Percentiles rank a stretch among this genome's conserved stretches.
Conservation (phyloP, 805 yeast species). For the Lachancea cidri region DNA sequence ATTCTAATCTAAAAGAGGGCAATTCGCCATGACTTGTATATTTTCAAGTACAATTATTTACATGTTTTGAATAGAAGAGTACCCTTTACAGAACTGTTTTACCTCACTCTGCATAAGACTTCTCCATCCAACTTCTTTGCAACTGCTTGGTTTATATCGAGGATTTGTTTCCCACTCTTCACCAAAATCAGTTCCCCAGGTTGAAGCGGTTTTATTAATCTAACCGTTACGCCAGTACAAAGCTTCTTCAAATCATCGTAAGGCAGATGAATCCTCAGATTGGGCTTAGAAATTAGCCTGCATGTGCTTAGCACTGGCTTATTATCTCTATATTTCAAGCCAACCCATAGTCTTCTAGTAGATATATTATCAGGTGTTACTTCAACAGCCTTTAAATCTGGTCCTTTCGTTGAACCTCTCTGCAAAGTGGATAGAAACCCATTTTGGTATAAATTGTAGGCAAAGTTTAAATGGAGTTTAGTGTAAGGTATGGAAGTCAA, state of each 20-base stretch:
- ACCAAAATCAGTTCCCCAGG: slow-evolving; percentile 88
- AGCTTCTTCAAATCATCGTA: slow-evolving; percentile 62
- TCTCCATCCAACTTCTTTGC: slow-evolving; percentile 63
- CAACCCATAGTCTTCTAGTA: slow-evolving; percentile 86
- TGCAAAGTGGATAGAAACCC: slow-evolving; percentile 84
- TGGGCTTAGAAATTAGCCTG: slow-evolving; percentile 78
- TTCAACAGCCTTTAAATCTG: slow-evolving; percentile 69
- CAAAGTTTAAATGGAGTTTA: slow-evolving; percentile 75
- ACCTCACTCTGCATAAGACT: slow-evolving; percentile 72
- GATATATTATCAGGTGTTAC: slow-evolving; percentile 84
- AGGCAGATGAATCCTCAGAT: slow-evolving; percentile 61
- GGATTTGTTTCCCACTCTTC: slow-evolving; percentile 45
- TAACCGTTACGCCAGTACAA: slow-evolving; percentile 69
- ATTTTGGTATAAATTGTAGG: slow-evolving; percentile 80
- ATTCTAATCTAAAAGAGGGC: slow-evolving; percentile 23
- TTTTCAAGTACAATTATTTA: not conserved
- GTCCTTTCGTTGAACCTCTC: slow-evolving; percentile 79
- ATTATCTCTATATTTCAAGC: slow-evolving; percentile 79
- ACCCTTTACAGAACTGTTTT: slow-evolving; percentile 10
- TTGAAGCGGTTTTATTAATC: slow-evolving; percentile 72
- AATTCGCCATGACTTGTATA: not conserved
- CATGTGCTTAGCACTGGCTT: slow-evolving; percentile 70
- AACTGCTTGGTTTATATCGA: slow-evolving; percentile 85
- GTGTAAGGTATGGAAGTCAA: slow-evolving; percentile 80
- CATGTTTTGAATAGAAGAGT: not conserved